These are phyloP conservation scores for Castanea crenata DNA, from an alignment of 306 rosid species.

Conservation along the genomic window DNA sequence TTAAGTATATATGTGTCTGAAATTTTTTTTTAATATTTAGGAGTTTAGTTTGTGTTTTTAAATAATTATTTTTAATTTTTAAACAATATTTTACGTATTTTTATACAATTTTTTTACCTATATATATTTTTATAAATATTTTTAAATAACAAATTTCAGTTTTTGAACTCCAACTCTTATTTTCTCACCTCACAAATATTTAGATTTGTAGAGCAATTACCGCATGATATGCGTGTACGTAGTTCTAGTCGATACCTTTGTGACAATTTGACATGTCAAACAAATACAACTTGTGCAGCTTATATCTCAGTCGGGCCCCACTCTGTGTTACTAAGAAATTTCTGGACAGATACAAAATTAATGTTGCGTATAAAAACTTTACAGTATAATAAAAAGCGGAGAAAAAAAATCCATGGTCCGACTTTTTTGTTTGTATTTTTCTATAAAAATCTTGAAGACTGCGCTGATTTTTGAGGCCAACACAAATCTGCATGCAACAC, in stretches of 20 bases:
- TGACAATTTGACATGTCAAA: too few relatives aligned
- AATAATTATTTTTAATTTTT: too few relatives aligned
- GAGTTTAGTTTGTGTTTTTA: too few relatives aligned
- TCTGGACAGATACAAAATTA: neutral
- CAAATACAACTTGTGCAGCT: too few relatives aligned
- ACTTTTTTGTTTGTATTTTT: neutral
- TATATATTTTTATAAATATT: too few relatives aligned
- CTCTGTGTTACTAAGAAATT: neutral
- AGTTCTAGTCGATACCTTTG: neutral
- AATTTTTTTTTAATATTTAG: too few relatives aligned
- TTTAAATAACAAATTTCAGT: too few relatives aligned
- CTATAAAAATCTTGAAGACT: neutral
- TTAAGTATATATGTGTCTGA: too few relatives aligned
- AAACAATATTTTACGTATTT: too few relatives aligned
- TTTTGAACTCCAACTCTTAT: too few relatives aligned
- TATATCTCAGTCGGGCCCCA: neutral
- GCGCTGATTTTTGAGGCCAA: neutral
- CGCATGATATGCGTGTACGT: neutral
- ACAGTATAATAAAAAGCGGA: neutral
- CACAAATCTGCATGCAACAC: neutral
- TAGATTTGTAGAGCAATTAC: too few relatives aligned
- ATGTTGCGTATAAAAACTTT: neutral
- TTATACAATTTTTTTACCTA: too few relatives aligned
- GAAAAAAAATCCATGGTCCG: neutral
- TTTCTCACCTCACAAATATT: rapidly evolving